These are phyloP conservation scores for Pochonia chlamydosporia DNA, from an alignment of 2,329 filamentous ascomycete genomes.

Conservation along the genomic window DNA sequence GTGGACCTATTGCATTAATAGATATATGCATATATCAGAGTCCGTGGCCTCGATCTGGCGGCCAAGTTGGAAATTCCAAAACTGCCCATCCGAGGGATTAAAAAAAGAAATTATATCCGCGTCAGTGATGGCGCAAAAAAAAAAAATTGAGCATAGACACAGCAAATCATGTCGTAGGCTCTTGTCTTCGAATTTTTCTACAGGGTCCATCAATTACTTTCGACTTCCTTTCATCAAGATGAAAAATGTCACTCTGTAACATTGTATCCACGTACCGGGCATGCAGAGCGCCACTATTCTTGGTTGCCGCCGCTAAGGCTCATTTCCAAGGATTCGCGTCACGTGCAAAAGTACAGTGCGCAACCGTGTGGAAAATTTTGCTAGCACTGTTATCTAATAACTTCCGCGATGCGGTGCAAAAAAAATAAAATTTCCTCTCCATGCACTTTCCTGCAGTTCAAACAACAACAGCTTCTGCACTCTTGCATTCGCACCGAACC, in stretches of 20 bases:
- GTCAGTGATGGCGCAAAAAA: too few relatives aligned
- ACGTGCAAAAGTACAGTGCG: constrained; percentile 22
- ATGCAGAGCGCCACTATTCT: not conserved
- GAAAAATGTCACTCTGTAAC: too few relatives aligned
- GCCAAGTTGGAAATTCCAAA: too few relatives aligned
- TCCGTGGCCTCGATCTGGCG: not conserved
- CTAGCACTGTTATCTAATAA: constrained; percentile 28
- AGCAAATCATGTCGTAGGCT: too few relatives aligned
- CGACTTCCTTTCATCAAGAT: too few relatives aligned
- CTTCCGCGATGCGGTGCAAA: constrained; percentile 14
- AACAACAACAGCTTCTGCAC: not conserved
- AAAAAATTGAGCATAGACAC: too few relatives aligned
- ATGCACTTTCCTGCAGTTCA: not conserved
- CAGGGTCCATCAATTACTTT: too few relatives aligned
- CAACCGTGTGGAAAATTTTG: constrained; percentile 18
- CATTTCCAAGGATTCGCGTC: constrained; percentile 5
- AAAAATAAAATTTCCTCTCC: not conserved
- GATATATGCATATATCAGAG: not conserved
- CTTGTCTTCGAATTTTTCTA: too few relatives aligned
- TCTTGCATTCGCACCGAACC: not conserved
- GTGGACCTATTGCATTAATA: not conserved
- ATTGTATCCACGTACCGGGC: not conserved
- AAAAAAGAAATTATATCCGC: too few relatives aligned
- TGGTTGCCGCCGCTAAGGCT: not conserved
- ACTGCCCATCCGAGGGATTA: too few relatives aligned